phyloP scores from a whole-genome alignment of 805 yeast genomes.

The Yamadazyma ubonensis region DNA sequence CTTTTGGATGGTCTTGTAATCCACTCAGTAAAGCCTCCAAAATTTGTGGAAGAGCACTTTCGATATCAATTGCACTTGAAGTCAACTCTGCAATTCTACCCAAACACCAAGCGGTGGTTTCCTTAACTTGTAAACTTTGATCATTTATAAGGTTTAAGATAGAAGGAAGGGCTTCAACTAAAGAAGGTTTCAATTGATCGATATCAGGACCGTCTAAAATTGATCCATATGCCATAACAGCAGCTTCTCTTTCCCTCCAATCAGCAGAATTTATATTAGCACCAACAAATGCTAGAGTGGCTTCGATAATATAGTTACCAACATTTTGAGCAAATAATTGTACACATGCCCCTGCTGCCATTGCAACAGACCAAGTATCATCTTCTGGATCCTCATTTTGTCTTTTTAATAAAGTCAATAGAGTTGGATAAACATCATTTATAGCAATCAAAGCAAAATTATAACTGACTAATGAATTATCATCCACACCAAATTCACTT shows the following conservation, averaged over 20 bases:
- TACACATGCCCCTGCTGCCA: constrained; percentile 98
- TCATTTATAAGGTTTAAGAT: constrained; percentile 74
- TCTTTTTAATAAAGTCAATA: constrained; percentile 73
- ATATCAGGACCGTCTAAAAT: constrained; percentile 92
- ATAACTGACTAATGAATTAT: constrained; percentile 47
- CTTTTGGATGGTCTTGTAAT: constrained; percentile 88
- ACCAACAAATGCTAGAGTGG: constrained; percentile 82
- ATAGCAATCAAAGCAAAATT: constrained; percentile 86
- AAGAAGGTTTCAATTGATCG: constrained; percentile 61
- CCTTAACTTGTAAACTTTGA: constrained; percentile 79
- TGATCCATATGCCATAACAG: constrained; percentile 98
- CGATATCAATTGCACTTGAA: constrained; percentile 69
- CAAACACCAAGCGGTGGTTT: constrained; percentile 97
- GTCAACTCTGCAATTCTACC: constrained; percentile 93
- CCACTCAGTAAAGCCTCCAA: constrained; percentile 75
- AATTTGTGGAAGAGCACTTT: constrained; percentile 65
- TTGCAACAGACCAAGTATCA: constrained; percentile 96
- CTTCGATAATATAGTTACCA: constrained; percentile 80
- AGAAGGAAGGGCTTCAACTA: constrained; percentile 81
- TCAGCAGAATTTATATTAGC: constrained; percentile 50
- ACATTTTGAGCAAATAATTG: constrained; percentile 91
- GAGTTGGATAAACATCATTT: constrained; percentile 82
- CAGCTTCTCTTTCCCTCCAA: constrained; percentile 95
- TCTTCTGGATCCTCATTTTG: constrained; percentile 93
- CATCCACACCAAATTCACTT: constrained; percentile 45